Evolutionary conservation across 2,329 filamentous ascomycete species (phyloP).

Genomic region (Penicillium thymicola): DNA sequence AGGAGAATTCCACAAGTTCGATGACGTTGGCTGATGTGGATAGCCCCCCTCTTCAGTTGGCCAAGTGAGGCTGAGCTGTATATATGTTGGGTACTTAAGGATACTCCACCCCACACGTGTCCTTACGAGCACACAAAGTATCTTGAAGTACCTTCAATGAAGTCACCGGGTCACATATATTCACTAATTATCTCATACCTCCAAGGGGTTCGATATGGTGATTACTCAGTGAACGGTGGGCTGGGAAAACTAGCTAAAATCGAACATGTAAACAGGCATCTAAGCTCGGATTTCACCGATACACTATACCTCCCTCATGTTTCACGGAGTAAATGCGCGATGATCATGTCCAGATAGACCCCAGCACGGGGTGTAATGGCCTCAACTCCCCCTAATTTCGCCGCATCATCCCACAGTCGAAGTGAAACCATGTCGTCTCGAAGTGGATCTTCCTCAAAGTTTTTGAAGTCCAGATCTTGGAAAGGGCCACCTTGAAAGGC

Average conservation of each 20-base stretch:
- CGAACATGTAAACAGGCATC: background rate
- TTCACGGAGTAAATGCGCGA: conserved; percentile 20
- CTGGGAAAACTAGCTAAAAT: background rate
- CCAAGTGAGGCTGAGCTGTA: conserved; percentile 6
- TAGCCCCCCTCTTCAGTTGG: conserved; percentile 3
- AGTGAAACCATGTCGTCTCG: conserved; percentile 37
- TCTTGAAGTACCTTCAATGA: background rate
- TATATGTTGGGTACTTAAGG: background rate
- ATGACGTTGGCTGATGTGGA: conserved; percentile 8
- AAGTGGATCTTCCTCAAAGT: conserved; percentile 33
- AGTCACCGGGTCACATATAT: background rate
- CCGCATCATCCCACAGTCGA: conserved; percentile 39
- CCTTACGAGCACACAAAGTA: background rate
- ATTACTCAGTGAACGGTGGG: background rate
- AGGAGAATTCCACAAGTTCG: background rate
- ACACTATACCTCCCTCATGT: background rate
- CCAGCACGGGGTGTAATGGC: conserved; percentile 26
- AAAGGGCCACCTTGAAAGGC: conserved; percentile 41
- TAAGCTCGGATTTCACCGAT: background rate
- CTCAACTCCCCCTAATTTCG: conserved; percentile 32
- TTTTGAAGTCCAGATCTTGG: conserved; percentile 26
- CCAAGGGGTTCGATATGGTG: background rate
- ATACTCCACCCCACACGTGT: background rate
- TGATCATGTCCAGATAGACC: conserved; percentile 28
- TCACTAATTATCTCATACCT: background rate